Base-by-base conservation (phyloP, 805 yeast genomes). In the Yarrowia bubula region DNA sequence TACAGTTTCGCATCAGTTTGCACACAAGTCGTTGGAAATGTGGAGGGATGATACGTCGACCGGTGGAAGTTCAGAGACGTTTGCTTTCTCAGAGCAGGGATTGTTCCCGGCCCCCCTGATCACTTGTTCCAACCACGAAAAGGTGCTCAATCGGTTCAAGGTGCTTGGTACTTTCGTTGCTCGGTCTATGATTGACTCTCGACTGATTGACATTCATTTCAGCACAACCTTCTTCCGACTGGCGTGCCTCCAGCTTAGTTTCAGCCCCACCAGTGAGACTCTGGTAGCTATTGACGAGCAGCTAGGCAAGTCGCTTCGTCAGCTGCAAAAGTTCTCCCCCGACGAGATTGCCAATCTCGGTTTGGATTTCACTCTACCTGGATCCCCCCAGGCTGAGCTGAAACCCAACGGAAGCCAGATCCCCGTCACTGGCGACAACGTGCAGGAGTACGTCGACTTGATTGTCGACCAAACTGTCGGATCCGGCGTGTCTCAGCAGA, bases 161-260 rank as follows among this genome's bases (percentile, higher is more conserved):
- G 80, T 84, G 18, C 76, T 93, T 67, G 99, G 99, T 3, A 85
- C 84, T 63, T 91, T 95, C 72, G 80, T 92, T 62, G 97, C 97
- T 0, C 81, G 98, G 66, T 88, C 97, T 0, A 77, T 92, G 72
- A 75, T 93, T 61, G 99, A 93, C 75, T 86, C 90, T n/a, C 80
- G 98, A 68, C 85, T 92, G 51, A 81, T 93, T 53, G 98, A 95
- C 73, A 86, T 93, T 74, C 80, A 84, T 53, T 87, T 93, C 76
- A 90, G 85, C 71, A 82, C 85, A 0, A 74, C 85, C 2, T 90
- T 93, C 71, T 88, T 93, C 72, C 81, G 83, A 55, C 68, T 89
- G 13, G 82, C 48, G 15, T 63, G 41, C 60, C 70, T 9, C 17
- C 61, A 67, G 13, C 67, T 71, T 8, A 65, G 57, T 42, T 58